These are phyloP conservation scores for Myxozyma neglecta DNA, from an alignment of 805 yeast species.

Conservation along the genomic window DNA sequence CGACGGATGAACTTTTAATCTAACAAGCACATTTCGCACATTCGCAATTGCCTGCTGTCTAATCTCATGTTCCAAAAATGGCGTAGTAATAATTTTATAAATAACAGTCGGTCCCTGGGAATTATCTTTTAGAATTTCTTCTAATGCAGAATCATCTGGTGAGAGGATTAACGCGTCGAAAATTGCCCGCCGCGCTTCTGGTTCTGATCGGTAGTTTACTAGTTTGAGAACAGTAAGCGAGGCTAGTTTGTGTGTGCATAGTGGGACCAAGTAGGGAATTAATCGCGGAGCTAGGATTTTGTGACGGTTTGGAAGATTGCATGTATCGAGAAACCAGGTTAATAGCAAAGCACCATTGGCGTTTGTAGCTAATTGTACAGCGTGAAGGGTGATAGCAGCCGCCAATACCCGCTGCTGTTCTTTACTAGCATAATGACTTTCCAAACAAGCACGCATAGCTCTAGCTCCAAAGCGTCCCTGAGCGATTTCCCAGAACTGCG, in stretches of 20 bases:
- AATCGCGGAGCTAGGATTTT: slow-evolving; percentile 62
- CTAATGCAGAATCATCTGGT: slow-evolving; percentile 42
- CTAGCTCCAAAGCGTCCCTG: slow-evolving; percentile 93
- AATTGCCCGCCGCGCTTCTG: slow-evolving; percentile 58
- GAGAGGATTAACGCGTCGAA: slow-evolving; percentile 66
- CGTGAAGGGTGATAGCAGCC: slow-evolving; percentile 71
- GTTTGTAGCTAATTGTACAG: slow-evolving; percentile 76
- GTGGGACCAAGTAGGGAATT: slow-evolving; percentile 57
- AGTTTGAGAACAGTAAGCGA: slow-evolving; percentile 78
- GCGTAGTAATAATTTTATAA: slow-evolving; percentile 74
- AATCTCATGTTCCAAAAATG: slow-evolving; percentile 56
- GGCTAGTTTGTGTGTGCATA: slow-evolving; percentile 82
- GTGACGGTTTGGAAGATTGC: slow-evolving; percentile 64
- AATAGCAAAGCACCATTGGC: slow-evolving; percentile 84
- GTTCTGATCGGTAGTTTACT: slow-evolving; percentile 65
- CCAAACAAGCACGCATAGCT: slow-evolving; percentile 90
- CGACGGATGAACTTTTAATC: slow-evolving; percentile 51
- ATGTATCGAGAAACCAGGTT: slow-evolving; percentile 93
- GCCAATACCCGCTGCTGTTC: slow-evolving; percentile 75
- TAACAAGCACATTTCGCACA: slow-evolving; percentile 62
- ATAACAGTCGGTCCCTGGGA: slow-evolving; percentile 74
- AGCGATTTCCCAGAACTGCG: slow-evolving; percentile 76
- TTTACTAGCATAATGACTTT: slow-evolving; percentile 63
- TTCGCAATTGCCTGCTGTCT: slow-evolving; percentile 60
- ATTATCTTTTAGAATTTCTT: slow-evolving; percentile 62